Conservation (phyloP, 2,329 filamentous ascomycete species). For the Trichoderma koningiopsis region DNA sequence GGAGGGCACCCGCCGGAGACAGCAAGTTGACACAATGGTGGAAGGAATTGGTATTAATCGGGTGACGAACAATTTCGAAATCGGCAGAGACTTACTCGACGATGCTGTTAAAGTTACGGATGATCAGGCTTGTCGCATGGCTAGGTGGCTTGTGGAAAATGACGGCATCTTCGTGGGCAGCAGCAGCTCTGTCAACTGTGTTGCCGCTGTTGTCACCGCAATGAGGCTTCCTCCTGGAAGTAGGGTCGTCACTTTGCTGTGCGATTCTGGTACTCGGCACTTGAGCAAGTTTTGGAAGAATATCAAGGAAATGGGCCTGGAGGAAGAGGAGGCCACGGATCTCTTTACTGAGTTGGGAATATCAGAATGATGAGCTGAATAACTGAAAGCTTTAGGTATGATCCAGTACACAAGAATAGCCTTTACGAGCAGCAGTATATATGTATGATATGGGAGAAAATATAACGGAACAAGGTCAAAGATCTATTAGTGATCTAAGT, state of each 20-base stretch:
- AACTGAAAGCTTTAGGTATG: background rate
- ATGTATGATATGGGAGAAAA: background rate
- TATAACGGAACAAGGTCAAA: background rate
- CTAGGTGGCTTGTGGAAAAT: conserved; percentile 92
- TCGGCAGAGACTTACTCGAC: conserved; percentile 81
- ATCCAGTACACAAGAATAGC: background rate
- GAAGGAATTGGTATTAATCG: conserved; percentile 96
- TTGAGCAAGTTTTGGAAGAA: conserved; percentile 83
- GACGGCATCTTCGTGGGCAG: conserved; percentile 95
- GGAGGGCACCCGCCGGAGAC: conserved; percentile 84
- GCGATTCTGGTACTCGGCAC: conserved; percentile 80
- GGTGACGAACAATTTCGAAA: conserved; percentile 90
- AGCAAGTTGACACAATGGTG: conserved; percentile 93
- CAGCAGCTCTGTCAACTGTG: conserved; percentile 95
- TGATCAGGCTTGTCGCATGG: conserved; percentile 87
- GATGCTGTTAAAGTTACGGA: conserved; percentile 89
- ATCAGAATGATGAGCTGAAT: conserved; percentile 25
- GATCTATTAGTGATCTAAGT: conserved; percentile 25
- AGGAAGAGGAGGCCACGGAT: conserved; percentile 55
- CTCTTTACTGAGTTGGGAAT: conserved; percentile 56
- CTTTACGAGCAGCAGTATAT: background rate
- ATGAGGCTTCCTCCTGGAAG: conserved; percentile 63
- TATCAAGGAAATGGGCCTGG: conserved; percentile 68
- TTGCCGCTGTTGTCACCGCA: conserved; percentile 72
- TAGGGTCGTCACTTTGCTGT: conserved; percentile 78